Conservation (phyloP, 768 basidiomycete genomes). For the Collybiopsis luxurians region DNA sequence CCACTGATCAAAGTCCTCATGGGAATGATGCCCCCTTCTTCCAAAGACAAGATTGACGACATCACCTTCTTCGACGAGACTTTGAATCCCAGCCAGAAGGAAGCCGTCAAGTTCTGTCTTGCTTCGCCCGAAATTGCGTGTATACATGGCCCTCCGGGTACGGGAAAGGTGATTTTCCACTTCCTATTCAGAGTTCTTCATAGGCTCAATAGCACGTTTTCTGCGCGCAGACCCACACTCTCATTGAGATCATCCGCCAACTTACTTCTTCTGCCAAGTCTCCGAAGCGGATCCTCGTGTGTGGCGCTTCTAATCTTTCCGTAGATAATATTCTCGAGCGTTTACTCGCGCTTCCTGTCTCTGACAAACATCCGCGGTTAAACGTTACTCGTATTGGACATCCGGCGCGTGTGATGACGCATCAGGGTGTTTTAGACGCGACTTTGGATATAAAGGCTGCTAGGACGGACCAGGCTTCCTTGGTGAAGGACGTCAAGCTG, state of each 20-base stretch:
- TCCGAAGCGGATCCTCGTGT: conserved; percentile 71
- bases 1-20: conserved; percentile 68
- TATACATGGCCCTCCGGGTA: conserved; percentile 97
- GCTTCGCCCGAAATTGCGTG: conserved; percentile 81
- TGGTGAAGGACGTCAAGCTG: conserved; percentile 85
- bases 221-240: conserved; percentile 70
- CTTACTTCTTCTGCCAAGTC: conserved; percentile 52
- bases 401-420: conserved; percentile 86
- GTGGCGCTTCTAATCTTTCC: conserved; percentile 91
- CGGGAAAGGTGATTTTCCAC: background rate
- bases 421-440: conserved; percentile 60
- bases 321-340: conserved; percentile 96
- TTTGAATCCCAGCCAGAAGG: conserved; percentile 82
- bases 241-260: conserved; percentile 92
- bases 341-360: conserved; percentile 58
- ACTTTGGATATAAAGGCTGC: conserved; percentile 75
- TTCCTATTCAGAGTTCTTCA: background rate
- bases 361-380: conserved; percentile 47
- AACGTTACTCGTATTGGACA: conserved; percentile 90
- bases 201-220: background rate
- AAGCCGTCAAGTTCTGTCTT: conserved; percentile 81
- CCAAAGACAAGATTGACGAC: conserved; percentile 29
- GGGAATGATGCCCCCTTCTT: conserved; percentile 53
- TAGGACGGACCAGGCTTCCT: conserved; percentile 74
- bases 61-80: conserved; percentile 70